These are phyloP conservation scores for Drechslerella coelobrocha DNA, from an alignment of 2,329 filamentous ascomycete genomes.

Conservation along the genomic window DNA sequence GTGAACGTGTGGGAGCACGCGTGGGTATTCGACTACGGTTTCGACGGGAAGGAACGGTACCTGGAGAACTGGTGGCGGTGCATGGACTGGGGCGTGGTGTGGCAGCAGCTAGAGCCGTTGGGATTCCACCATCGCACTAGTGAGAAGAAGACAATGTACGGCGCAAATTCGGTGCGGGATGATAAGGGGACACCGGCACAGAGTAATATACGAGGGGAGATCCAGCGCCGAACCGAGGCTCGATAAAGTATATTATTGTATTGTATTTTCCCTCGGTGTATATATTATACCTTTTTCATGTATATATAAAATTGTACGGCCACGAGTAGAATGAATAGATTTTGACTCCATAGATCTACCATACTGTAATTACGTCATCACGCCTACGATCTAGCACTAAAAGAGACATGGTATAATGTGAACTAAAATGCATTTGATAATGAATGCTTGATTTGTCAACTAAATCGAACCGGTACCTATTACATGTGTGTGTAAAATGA, in stretches of 20 bases:
- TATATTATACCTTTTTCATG: too few relatives aligned
- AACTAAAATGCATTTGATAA: too few relatives aligned
- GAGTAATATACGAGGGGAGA: background rate
- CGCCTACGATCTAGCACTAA: too few relatives aligned
- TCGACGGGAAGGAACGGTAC: conserved; percentile 76
- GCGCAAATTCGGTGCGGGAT: conserved; percentile 10
- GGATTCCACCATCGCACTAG: conserved; percentile 5
- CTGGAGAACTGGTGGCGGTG: conserved; percentile 83
- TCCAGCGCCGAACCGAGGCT: conserved; percentile 3
- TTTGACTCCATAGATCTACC: too few relatives aligned
- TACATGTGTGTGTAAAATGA: too few relatives aligned
- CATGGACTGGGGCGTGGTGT: conserved; percentile 83
- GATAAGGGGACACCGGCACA: background rate
- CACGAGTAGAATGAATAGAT: too few relatives aligned
- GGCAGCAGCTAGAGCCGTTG: conserved; percentile 55
- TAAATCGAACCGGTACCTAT: too few relatives aligned
- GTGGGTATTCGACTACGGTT: conserved; percentile 82
- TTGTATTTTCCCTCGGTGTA: too few relatives aligned
- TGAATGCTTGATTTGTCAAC: too few relatives aligned
- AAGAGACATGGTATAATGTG: too few relatives aligned
- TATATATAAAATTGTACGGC: conserved; percentile 12
- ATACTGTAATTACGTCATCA: too few relatives aligned
- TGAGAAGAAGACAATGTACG: conserved; percentile 15
- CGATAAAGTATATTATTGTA: conserved; percentile 6
- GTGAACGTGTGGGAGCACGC: conserved; percentile 97